These are phyloP conservation scores for Calonectria honghensis DNA, from an alignment of 2,329 filamentous ascomycete species.

Conservation along the genomic window DNA sequence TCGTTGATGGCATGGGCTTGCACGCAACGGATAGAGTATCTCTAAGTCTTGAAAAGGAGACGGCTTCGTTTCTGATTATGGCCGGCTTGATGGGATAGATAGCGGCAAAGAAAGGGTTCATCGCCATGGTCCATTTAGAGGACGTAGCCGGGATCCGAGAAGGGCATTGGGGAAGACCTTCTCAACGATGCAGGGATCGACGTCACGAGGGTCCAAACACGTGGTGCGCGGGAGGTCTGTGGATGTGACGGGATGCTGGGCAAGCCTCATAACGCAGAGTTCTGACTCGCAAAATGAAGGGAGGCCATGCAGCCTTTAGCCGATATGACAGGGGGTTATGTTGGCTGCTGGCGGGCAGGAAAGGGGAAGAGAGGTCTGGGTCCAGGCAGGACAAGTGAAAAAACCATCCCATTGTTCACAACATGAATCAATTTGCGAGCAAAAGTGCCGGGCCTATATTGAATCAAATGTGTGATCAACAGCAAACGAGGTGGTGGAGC, in stretches of 20 bases:
- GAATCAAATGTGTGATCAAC: not conserved
- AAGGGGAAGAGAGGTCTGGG: not conserved
- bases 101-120: slow-evolving; percentile 12
- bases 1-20: slow-evolving; percentile 11
- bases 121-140: slow-evolving; percentile 4
- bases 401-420: not conserved
- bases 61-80: slow-evolving; percentile 12
- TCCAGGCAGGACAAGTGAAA: not conserved
- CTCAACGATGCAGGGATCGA: not conserved
- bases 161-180: not conserved
- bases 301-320: slow-evolving; percentile 10
- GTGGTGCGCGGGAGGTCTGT: not conserved
- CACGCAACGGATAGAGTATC: slow-evolving; percentile 1
- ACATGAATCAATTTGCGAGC: not conserved
- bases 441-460: not conserved
- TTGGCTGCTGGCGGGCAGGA: not conserved
- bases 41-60: slow-evolving; percentile 7
- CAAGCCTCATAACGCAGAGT: slow-evolving; percentile 11
- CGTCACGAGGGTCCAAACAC: not conserved
- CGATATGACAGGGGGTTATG: slow-evolving; percentile 27
- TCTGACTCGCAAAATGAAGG: slow-evolving; percentile 37
- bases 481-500: slow-evolving; percentile 2
- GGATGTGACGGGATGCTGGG: slow-evolving; percentile 16
- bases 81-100: not conserved
- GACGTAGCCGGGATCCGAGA: slow-evolving; percentile 5